Evolutionary conservation across 1,284 basidiomycete genomes (phyloP).

Genomic region (Phylloporus sp.): DNA sequence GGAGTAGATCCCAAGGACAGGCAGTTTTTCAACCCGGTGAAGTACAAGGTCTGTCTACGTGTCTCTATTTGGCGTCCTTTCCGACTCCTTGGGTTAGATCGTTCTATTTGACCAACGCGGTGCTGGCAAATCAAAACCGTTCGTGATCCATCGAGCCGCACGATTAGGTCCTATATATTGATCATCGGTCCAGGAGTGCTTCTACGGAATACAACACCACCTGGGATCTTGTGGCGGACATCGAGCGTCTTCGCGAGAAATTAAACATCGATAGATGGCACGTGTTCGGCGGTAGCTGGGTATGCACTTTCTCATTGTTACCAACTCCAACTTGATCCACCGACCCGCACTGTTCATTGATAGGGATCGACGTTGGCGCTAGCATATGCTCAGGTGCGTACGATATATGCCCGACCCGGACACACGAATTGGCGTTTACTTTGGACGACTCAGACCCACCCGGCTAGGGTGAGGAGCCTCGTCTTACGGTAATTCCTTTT

Average conservation of each 20-base stretch:
- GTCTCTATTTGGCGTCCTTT: constrained; percentile 12
- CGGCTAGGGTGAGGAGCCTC: constrained; percentile 79
- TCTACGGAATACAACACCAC: constrained; percentile 89
- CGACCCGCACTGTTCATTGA: not conserved
- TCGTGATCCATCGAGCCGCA: constrained; percentile 30
- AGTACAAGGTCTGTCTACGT: constrained; percentile 67
- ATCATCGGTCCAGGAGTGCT: constrained; percentile 55
- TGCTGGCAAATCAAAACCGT: constrained; percentile 85
- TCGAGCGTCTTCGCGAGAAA: constrained; percentile 80
- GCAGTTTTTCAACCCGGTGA: constrained; percentile 80
- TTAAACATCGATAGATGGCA: constrained; percentile 86
- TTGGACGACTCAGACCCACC: constrained; percentile 60
- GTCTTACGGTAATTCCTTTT: constrained; percentile 68
- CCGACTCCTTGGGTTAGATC: constrained; percentile 50
- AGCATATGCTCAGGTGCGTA: constrained; percentile 79
- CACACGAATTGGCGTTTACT: constrained; percentile 1
- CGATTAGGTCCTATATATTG: constrained; percentile 15
- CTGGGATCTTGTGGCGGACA: constrained; percentile 92
- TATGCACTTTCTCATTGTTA: constrained; percentile 33
- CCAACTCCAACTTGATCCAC: not conserved
- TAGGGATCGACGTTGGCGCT: constrained; percentile 92
- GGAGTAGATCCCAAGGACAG: constrained; percentile 70
- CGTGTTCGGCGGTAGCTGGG: constrained; percentile 93
- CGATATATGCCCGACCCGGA: not conserved
- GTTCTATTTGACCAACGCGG: constrained; percentile 86